Percentiles rank a stretch among this genome's conserved stretches.
phyloP scores from a whole-genome alignment of 2,329 filamentous ascomycete species.

The Nemania sp. region DNA sequence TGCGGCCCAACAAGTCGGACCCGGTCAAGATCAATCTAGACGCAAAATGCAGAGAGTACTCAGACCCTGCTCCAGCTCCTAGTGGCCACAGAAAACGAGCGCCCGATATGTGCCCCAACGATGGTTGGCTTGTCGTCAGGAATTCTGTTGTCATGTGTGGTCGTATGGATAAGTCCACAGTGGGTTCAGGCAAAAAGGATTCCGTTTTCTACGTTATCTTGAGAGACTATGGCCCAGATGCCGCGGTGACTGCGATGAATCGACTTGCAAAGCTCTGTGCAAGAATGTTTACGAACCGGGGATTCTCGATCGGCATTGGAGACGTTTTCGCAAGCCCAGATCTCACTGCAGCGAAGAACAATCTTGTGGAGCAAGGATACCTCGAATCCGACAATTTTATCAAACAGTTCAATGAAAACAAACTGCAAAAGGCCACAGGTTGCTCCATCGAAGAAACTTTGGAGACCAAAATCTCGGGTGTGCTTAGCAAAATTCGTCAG shows the following conservation, averaged over 20 bases:
- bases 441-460: conserved; percentile 91
- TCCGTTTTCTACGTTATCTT: conserved; percentile 97
- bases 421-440: conserved; percentile 81
- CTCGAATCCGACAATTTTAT: conserved; percentile 82
- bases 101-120: conserved; percentile 80
- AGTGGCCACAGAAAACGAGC: conserved; percentile 51
- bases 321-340: conserved; percentile 84
- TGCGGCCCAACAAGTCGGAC: conserved; percentile 85
- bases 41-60: conserved; percentile 82
- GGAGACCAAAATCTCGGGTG: conserved; percentile 87
- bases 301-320: conserved; percentile 94
- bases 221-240: conserved; percentile 88
- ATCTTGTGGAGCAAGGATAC: conserved; percentile 78
- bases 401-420: conserved; percentile 75
- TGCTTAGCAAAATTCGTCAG: conserved; percentile 88
- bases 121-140: conserved; percentile 88
- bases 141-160: conserved; percentile 99
- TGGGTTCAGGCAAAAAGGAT: conserved; percentile 97
- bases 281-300: conserved; percentile 82
- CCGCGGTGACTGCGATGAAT: conserved; percentile 91
- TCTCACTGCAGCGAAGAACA: conserved; percentile 72
- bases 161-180: conserved; percentile 95
- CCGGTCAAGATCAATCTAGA: conserved; percentile 88
- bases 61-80: conserved; percentile 51
- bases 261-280: conserved; percentile 88